phyloP scores from a whole-genome alignment of 352 stramenopile species.

The Phytopythium boreale region DNA sequence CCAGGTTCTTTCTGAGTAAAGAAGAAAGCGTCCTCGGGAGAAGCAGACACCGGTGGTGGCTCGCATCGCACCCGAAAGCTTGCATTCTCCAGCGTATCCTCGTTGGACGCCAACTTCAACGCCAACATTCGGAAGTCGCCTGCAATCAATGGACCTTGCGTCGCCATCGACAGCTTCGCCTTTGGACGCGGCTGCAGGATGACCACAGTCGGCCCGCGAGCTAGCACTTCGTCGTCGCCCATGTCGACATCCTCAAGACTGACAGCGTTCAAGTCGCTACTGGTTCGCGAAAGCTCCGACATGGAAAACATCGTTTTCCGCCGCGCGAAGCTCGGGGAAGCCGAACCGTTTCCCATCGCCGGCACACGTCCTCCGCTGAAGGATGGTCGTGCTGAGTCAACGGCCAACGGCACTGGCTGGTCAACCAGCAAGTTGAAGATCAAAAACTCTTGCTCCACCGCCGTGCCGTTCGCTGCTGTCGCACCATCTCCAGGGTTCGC shows the following conservation, averaged over 20 bases:
- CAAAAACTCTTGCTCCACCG: conserved; percentile 34
- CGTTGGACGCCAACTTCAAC: conserved; percentile 58
- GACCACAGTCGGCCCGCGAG: conserved; percentile 48
- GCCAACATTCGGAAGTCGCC: conserved; percentile 66
- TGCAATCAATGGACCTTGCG: conserved; percentile 50
- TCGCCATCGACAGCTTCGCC: conserved; percentile 49
- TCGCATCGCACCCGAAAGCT: conserved; percentile 55
- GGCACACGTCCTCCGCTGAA: conserved; percentile 61
- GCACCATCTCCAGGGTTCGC: not conserved
- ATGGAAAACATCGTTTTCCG: conserved; percentile 77
- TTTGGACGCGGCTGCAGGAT: conserved; percentile 72
- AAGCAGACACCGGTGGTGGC: conserved; percentile 37
- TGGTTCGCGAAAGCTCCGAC: conserved; percentile 28
- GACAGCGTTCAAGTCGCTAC: conserved; percentile 21
- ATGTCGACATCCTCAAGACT: conserved; percentile 19
- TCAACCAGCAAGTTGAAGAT: conserved; percentile 63
- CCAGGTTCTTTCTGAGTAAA: conserved; percentile 35
- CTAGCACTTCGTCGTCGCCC: conserved; percentile 39
- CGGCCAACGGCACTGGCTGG: conserved; percentile 22
- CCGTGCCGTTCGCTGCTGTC: conserved; percentile 6
- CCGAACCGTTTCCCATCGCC: conserved; percentile 81
- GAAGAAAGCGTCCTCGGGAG: conserved; percentile 51
- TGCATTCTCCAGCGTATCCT: conserved; percentile 61
- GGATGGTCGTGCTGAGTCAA: conserved; percentile 40
- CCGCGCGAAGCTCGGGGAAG: conserved; percentile 79